Evolutionary conservation across 129 eudicot species (phyloP), one percentile per base, ranked within the genome.

Genomic region (Lactuca sativa): DNA sequence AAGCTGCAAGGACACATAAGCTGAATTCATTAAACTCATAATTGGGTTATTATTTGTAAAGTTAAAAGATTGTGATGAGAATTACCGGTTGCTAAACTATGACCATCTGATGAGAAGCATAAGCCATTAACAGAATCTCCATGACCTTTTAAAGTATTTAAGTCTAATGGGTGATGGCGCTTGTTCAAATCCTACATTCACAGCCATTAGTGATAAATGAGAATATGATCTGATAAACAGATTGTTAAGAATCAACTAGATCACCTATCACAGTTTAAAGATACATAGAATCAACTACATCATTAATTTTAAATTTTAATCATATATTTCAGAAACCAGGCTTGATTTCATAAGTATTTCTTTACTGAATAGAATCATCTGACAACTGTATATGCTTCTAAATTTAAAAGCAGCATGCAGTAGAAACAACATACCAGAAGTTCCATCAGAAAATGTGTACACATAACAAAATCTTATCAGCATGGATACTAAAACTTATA

Each of bases 131-230:
- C 90, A 40, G 91, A 62, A 84, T 93, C 97, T 9, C 95, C 95
- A 37, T 93, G 99, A 73, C 99, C 99, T 84, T 93, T 93, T 78
- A 93, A 76, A 64, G 99, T 93, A 69, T 93, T 93, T 55, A 93
- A 78, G 84, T 93, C 99, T 76, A 93, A 70, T 11, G 90, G 90
- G 77, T 93, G 99, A 74, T 93, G 99, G 80, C 84, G 81, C 83
- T 87, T 89, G 85, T 79, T 86, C 55, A 69, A 80, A 69, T 93
- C 96, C 96, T 88, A 55, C 79, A 86, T 52, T 74, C 68, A 82
- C 58, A 64, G 30, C 53, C 37, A 77, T 72, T 49, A 66, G 30
- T 31, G 55, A 17, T 56, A 65, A 14, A 30, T 25, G 56, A 31
- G 69, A 43, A 64, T 57, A 61, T 37, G 18, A 51, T 57, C 16